phyloP scores from a whole-genome alignment of 352 stramenopile species.

The Pythium aphanidermatum region DNA sequence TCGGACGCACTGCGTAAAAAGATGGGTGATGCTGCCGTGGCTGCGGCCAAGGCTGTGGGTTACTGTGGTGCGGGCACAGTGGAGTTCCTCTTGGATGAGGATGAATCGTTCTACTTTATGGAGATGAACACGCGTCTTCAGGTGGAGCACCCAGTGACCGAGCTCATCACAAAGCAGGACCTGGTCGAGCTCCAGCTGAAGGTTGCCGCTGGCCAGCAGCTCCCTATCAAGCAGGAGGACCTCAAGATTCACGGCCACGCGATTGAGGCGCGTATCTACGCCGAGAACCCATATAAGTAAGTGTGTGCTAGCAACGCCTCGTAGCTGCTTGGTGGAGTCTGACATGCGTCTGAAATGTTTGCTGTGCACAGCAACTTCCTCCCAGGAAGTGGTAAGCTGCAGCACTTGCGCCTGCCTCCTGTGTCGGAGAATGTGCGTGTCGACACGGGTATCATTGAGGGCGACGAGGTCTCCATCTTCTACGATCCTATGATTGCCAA shows the following conservation, averaged over 20 bases:
- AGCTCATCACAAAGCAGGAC: constrained; percentile 87
- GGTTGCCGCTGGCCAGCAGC: constrained; percentile 85
- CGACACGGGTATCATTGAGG: constrained; percentile 86
- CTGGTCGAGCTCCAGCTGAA: constrained; percentile 94
- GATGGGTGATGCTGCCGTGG: constrained; percentile 87
- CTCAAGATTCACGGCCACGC: constrained; percentile 86
- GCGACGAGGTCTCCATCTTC: constrained; percentile 89
- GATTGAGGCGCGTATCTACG: constrained; percentile 93
- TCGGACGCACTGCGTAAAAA: constrained; percentile 70
- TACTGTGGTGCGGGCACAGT: constrained; percentile 92
- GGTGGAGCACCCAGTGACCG: constrained; percentile 91
- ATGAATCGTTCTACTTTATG: constrained; percentile 94
- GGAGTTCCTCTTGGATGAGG: constrained; percentile 91
- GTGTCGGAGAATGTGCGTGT: constrained; percentile 74
- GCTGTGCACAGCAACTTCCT: constrained; percentile 89
- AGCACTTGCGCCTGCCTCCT: constrained; percentile 73
- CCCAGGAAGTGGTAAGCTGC: constrained; percentile 83
- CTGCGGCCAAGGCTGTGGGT: constrained; percentile 84
- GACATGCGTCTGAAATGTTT: no score
- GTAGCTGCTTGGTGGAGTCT: not conserved
- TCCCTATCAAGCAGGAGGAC: constrained; percentile 87
- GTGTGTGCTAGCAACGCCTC: constrained; percentile 85
- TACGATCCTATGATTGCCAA: constrained; percentile 95
- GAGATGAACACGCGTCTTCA: constrained; percentile 97
- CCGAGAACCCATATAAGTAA: constrained; percentile 90